These are phyloP conservation scores for Pichia terricola DNA, from an alignment of 1,139 yeast genomes.

Conservation along the genomic window DNA sequence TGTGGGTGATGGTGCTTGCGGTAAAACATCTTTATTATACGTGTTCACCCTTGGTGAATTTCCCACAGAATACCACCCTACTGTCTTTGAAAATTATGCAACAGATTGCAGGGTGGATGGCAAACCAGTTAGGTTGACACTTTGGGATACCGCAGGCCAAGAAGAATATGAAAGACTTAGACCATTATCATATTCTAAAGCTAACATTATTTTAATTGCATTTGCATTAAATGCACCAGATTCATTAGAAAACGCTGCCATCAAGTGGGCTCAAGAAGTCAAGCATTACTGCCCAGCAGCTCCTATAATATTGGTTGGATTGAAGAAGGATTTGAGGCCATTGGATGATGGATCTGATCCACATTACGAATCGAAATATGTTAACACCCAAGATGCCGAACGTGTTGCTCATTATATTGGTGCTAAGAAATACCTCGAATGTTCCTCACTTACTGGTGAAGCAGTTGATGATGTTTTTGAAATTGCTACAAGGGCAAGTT, in stretches of 20 bases:
- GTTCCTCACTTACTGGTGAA: constrained; percentile 72
- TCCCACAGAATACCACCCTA: constrained; percentile 81
- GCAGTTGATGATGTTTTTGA: constrained; percentile 79
- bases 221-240: constrained; percentile 65
- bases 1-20: constrained; percentile 95
- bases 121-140: constrained; percentile 75
- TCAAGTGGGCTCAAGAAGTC: constrained; percentile 70
- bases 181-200: constrained; percentile 67
- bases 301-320: constrained; percentile 58
- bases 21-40: constrained; percentile 82
- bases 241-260: constrained; percentile 55
- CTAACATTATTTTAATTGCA: constrained; percentile 63
- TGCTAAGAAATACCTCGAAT: constrained; percentile 61
- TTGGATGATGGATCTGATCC: constrained; percentile 27
- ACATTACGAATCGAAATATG: constrained; percentile 32
- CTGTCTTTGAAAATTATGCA: constrained; percentile 91
- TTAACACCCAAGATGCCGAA: constrained; percentile 46
- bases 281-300: constrained; percentile 56
- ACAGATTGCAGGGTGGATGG: constrained; percentile 92
- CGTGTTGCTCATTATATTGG: constrained; percentile 56
- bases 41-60: constrained; percentile 86
- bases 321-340: constrained; percentile 57
- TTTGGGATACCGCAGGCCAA: constrained; percentile 98
- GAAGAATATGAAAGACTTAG: constrained; percentile 76
- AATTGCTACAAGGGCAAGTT: constrained; percentile 62